Conservation (phyloP, 1,284 basidiomycete species). For the Trametes versicolor region DNA sequence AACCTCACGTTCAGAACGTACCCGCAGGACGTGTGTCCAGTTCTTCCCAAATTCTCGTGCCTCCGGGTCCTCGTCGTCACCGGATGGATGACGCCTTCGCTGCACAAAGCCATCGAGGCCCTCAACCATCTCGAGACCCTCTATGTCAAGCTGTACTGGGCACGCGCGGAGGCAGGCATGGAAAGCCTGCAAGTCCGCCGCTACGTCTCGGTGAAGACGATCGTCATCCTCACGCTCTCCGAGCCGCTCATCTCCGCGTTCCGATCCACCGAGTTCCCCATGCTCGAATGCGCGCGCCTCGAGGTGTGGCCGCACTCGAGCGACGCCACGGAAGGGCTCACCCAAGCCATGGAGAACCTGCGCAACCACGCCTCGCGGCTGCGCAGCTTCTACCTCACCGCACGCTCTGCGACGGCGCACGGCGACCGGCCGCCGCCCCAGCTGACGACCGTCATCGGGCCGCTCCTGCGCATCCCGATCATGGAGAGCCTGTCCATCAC, state of each 20-base stretch:
- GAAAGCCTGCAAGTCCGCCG: constrained; percentile 1
- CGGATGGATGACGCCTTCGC: constrained; percentile 19
- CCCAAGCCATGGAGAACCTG: constrained; percentile 8
- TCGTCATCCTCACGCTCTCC: constrained; percentile 13
- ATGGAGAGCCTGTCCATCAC: constrained; percentile 10
- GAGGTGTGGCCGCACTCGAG: constrained; percentile 23
- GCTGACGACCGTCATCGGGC: constrained; percentile 14
- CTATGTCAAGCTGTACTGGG: constrained; percentile 21
- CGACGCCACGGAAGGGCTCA: constrained; percentile 15
- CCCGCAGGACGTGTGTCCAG: constrained; percentile 2
- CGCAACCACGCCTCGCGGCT: constrained; percentile 6
- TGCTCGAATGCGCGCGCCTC: constrained; percentile 4
- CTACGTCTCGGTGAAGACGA: constrained; percentile 8
- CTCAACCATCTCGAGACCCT: constrained; percentile 10
- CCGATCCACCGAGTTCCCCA: constrained; percentile 10
- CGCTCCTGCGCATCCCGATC: neutral
- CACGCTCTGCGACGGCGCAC: constrained; percentile 10
- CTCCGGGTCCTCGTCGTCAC: constrained; percentile 16
- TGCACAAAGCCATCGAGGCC: constrained; percentile 13
- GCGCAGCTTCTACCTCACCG: constrained; percentile 5
- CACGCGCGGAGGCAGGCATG: constrained; percentile 8
- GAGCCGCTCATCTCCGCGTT: constrained; percentile 10
- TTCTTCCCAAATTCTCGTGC: constrained; percentile 9
- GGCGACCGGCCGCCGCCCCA: constrained; percentile 18
- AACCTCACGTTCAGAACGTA: constrained; percentile 14